A percentile compares a stretch with the other conserved stretches of the same genome.
Conservation (phyloP, 2,329 filamentous ascomycete species). For the Fusarium pseudonygamai region DNA sequence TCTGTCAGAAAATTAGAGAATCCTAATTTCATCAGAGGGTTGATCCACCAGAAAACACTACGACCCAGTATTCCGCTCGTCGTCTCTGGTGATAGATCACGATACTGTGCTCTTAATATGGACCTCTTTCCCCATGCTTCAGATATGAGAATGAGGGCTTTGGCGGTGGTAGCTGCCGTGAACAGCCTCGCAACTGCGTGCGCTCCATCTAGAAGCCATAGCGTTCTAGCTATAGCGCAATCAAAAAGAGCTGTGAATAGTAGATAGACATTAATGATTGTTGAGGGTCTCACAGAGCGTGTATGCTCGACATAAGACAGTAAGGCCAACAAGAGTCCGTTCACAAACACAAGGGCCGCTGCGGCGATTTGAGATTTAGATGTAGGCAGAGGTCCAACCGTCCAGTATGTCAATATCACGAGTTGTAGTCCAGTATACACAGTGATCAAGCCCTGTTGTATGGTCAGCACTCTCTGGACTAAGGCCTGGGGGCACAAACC, state of each 20-base stretch:
- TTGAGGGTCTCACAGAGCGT: constrained; percentile 16
- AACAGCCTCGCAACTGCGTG: neutral
- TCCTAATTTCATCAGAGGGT: constrained; percentile 15
- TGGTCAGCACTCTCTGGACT: neutral
- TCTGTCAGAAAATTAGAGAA: constrained; percentile 7
- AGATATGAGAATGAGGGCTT: neutral
- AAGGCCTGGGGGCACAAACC: neutral
- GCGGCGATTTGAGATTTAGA: constrained; percentile 4
- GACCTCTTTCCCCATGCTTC: constrained; percentile 22
- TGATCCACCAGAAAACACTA: constrained; percentile 23
- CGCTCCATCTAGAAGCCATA: constrained; percentile 6
- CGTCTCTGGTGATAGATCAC: constrained; percentile 5
- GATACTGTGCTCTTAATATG: constrained; percentile 14
- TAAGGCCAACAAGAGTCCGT: constrained; percentile 3
- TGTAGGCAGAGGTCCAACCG: neutral
- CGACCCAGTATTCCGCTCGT: constrained; percentile 13
- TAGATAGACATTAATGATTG: constrained; percentile 19
- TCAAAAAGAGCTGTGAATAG: constrained; percentile 9
- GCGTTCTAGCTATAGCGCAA: constrained; percentile 1
- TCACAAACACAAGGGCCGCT: constrained; percentile 14
- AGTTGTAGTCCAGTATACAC: constrained; percentile 6
- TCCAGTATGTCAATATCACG: constrained; percentile 2
- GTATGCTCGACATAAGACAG: constrained; percentile 20
- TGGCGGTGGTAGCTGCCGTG: neutral
- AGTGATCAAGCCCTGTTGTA: neutral